Evolutionary conservation across 2,329 filamentous ascomycete genomes (phyloP), one percentile per base, ranked within the genome.

Genomic region (Colletotrichum spinosum): DNA sequence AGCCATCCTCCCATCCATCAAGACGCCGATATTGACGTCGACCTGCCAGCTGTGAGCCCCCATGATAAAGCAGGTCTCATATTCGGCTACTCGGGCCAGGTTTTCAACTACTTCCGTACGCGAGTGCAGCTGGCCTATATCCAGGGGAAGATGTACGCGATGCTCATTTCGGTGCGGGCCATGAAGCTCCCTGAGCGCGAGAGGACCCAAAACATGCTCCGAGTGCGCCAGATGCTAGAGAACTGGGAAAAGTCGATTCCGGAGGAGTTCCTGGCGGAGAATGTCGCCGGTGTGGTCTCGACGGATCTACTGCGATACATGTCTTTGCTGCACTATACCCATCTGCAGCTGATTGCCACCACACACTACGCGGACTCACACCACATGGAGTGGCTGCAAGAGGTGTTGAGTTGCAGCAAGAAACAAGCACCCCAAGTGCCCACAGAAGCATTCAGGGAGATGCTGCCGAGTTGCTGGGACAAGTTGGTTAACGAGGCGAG

Each of bases 101-200:
- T 35, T 3, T 46, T 68, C 50, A 68, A 68, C 39, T 59, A 38
- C 60, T 68, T 68, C 15, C 67, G 65, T 17, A 48, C 17, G 1
- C 46, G 65, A 1, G 49, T 68, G 6, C 59, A 60, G 34, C 59
- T 68, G 17, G 63, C 64, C n/a, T 44, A 48, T 11, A 63, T 68
- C 41, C 59, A 68, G 41, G 67, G 65, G 39, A 67, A 67, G 13
- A n/a, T 67, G 2, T 67, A 67, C 42, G 38, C 55, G 35, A 49
- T 54, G 58, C 49, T 67, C 4, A 25, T 37, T 12, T 68, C 67
- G 11, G 55, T 58, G 10, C 15, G 48, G 3, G 55, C 64, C n/a
- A 4, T 39, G 5, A 63, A 55, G 33, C 61, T 67, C 8, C 33
- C 54, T 4, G 37, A 56, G 15, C 49, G 17, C 13, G 45, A 54